Conservation (phyloP, 73 alveolate species). For the Paramecium octaurelia region DNA sequence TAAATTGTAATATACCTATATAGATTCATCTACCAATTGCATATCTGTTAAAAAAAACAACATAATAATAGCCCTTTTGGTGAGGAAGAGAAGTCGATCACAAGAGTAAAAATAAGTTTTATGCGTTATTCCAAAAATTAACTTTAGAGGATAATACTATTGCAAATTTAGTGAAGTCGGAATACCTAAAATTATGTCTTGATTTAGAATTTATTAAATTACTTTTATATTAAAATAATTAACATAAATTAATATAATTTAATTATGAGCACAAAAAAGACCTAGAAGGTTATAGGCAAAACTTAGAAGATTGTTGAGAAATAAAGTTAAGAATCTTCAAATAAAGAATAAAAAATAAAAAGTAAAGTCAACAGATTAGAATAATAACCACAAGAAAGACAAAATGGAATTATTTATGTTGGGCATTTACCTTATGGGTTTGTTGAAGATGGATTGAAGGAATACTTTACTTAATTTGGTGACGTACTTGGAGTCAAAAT, state of each 20-base stretch:
- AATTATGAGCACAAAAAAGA: slow-evolving; percentile 13
- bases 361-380: not conserved
- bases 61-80: no score
- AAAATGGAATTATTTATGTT: slow-evolving; percentile 75
- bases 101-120: no score
- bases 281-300: not conserved
- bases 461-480: slow-evolving; percentile 94
- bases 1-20: no score
- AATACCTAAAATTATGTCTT: not conserved
- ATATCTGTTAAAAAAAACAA: no score
- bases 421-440: slow-evolving; percentile 98
- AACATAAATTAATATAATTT: not conserved
- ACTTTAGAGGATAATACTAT: no score
- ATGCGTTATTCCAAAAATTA: no score
- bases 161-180: not conserved
- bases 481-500: slow-evolving; percentile 76
- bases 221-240: not conserved
- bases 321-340: not conserved
- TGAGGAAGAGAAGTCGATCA: no score
- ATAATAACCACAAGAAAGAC: not conserved
- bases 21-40: no score
- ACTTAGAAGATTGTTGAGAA: not conserved
- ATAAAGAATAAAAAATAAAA: not conserved
- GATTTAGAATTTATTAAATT: not conserved
- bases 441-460: slow-evolving; percentile 83